Conservation (phyloP, 192 early-diverging fungal genomes). For the Haplosporangium gracile region DNA sequence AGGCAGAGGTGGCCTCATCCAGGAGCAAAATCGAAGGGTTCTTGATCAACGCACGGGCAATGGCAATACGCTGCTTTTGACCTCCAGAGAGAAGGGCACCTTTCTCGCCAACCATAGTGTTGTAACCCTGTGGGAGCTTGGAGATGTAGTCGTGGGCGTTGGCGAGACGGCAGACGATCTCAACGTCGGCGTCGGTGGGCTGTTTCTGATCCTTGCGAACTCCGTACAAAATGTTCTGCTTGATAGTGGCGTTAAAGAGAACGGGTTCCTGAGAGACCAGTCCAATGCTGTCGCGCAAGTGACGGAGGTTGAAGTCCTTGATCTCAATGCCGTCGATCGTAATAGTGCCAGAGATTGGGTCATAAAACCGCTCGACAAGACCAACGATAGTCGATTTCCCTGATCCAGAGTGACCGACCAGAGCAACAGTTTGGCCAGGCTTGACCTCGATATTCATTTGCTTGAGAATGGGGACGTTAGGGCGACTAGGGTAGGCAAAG, state of each 20-base stretch:
- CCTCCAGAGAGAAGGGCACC: slow-evolving; percentile 86
- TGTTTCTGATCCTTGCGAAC: slow-evolving; percentile 58
- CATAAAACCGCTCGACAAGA: slow-evolving; percentile 90
- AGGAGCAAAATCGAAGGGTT: slow-evolving; percentile 87
- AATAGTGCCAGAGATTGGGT: slow-evolving; percentile 68
- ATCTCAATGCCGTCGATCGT: slow-evolving; percentile 80
- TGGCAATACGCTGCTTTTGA: slow-evolving; percentile 96
- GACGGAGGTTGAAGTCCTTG: slow-evolving; percentile 79
- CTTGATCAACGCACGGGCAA: slow-evolving; percentile 92
- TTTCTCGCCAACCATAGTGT: slow-evolving; percentile 84
- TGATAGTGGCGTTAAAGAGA: slow-evolving; percentile 82
- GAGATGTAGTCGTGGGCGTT: slow-evolving; percentile 87
- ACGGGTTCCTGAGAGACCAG: slow-evolving; percentile 92
- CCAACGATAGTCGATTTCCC: slow-evolving; percentile 88
- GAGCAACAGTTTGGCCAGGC: slow-evolving; percentile 14
- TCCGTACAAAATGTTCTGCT: slow-evolving; percentile 85
- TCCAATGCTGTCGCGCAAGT: slow-evolving; percentile 86
- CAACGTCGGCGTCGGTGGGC: slow-evolving; percentile 77
- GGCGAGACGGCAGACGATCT: slow-evolving; percentile 73
- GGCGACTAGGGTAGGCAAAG: slow-evolving; percentile 88
- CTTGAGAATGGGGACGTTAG: slow-evolving; percentile 84
- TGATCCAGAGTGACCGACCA: slow-evolving; percentile 89
- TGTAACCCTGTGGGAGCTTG: slow-evolving; percentile 81
- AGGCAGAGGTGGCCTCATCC: slow-evolving; percentile 91
- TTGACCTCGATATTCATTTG: slow-evolving; percentile 73